A percentile compares a stretch with the other conserved stretches of the same genome.
These are phyloP conservation scores for Albizia julibrissin DNA, from an alignment of 306 rosid species.

Conservation along the genomic window DNA sequence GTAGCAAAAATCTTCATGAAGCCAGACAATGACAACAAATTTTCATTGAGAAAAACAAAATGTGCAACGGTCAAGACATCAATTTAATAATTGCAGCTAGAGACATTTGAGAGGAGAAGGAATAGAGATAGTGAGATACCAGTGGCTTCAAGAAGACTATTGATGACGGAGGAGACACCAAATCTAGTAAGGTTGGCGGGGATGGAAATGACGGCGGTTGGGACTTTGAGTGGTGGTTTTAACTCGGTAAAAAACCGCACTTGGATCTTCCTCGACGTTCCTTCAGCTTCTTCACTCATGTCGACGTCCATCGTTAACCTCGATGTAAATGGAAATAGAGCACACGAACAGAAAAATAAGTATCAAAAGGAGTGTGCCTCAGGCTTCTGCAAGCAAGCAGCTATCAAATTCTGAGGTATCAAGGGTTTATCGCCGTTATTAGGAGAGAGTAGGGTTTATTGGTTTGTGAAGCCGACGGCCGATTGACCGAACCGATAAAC, in stretches of 20 bases:
- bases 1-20: background rate
- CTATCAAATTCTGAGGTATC: background rate
- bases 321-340: background rate
- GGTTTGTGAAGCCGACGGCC: no score
- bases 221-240: constrained; percentile 49
- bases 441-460: no score
- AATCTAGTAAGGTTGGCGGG: constrained; percentile 74
- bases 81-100: background rate
- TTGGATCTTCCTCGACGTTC: constrained; percentile 51
- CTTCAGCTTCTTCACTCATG: constrained; percentile 49
- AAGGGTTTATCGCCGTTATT: background rate
- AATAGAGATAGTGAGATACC: constrained; percentile 35
- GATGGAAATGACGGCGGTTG: constrained; percentile 59
- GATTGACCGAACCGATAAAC: background rate
- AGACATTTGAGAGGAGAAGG: background rate
- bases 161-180: constrained; percentile 79
- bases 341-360: background rate
- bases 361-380: no score
- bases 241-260: constrained; percentile 84
- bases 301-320: constrained; percentile 32
- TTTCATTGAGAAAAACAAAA: background rate
- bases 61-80: background rate
- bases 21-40: background rate
- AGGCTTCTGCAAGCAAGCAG: background rate
- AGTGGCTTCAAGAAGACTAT: constrained; percentile 58